Evolutionary conservation across 768 basidiomycete genomes (phyloP).

Genomic region (Tricholoma sp.): DNA sequence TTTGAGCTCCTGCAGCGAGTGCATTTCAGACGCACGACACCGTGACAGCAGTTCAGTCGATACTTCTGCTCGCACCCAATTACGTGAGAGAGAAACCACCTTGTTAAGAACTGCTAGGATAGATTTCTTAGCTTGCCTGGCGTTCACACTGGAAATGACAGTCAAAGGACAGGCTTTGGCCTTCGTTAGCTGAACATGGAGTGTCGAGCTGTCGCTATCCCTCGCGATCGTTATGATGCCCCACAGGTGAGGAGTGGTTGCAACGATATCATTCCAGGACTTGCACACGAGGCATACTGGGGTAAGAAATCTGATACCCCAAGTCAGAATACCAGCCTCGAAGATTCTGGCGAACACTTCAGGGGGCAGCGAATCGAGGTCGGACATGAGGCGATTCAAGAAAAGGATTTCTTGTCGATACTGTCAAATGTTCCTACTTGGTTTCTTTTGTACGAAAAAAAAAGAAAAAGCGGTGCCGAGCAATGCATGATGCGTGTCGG

Average conservation of each 20-base stretch:
- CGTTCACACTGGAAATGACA: constrained; percentile 14
- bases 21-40: constrained; percentile 14
- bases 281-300: constrained; percentile 23
- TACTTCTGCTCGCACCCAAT: constrained; percentile 25
- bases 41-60: constrained; percentile 14
- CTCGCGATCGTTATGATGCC: constrained; percentile 15
- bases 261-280: constrained; percentile 21
- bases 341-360: constrained; percentile 15
- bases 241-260: constrained; percentile 28
- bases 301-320: constrained; percentile 23
- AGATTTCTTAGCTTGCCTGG: background rate
- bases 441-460: background rate
- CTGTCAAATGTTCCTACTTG: background rate
- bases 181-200: constrained; percentile 19
- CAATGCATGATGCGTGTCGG: background rate
- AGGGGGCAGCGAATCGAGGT: background rate
- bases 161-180: constrained; percentile 23
- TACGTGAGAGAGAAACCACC: constrained; percentile 17
- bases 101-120: background rate
- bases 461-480: background rate
- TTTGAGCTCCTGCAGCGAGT: background rate
- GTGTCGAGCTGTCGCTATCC: background rate
- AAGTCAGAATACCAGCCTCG: constrained; percentile 23
- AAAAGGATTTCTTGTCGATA: background rate
- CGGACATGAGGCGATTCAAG: background rate